Conservation (phyloP, 1,284 basidiomycete species). For the Pisolithus thermaeus region DNA sequence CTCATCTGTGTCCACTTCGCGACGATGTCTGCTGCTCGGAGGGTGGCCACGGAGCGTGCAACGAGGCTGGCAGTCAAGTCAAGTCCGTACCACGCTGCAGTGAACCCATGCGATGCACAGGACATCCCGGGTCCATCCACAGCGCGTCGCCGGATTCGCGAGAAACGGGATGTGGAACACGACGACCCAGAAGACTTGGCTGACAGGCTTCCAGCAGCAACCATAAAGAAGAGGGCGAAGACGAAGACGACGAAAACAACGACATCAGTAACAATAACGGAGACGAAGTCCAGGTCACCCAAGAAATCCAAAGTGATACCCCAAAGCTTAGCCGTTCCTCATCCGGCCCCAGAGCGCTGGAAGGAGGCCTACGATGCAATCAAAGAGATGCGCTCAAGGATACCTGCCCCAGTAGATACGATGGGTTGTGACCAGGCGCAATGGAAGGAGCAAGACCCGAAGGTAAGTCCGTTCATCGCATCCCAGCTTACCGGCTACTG, state of each 20-base stretch:
- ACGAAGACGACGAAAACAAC: background rate
- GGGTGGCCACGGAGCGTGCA: conserved; percentile 9
- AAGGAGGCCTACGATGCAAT: conserved; percentile 71
- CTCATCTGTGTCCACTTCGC: background rate
- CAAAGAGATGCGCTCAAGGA: conserved; percentile 67
- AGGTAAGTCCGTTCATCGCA: conserved; percentile 36
- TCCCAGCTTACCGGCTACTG: background rate
- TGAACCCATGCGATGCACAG: conserved; percentile 34
- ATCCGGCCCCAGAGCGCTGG: conserved; percentile 74
- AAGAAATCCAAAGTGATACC: conserved; percentile 39
- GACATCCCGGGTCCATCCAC: conserved; percentile 11
- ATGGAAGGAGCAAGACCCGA: conserved; percentile 54
- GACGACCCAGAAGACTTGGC: conserved; percentile 2
- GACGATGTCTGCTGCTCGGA: conserved; percentile 17
- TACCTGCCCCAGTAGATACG: conserved; percentile 83
- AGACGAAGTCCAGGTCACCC: conserved; percentile 3
- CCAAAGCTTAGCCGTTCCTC: conserved; percentile 57
- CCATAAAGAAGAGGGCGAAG: conserved; percentile 2
- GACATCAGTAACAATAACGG: background rate
- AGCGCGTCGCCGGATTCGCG: conserved; percentile 23
- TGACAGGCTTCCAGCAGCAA: background rate
- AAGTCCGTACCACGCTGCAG: conserved; percentile 39
- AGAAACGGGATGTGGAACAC: conserved; percentile 27
- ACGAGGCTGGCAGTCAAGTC: conserved; percentile 32
- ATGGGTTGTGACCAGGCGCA: conserved; percentile 83